Conservation (phyloP, 73 alveolate genomes). For the Paramecium sonneborni region DNA sequence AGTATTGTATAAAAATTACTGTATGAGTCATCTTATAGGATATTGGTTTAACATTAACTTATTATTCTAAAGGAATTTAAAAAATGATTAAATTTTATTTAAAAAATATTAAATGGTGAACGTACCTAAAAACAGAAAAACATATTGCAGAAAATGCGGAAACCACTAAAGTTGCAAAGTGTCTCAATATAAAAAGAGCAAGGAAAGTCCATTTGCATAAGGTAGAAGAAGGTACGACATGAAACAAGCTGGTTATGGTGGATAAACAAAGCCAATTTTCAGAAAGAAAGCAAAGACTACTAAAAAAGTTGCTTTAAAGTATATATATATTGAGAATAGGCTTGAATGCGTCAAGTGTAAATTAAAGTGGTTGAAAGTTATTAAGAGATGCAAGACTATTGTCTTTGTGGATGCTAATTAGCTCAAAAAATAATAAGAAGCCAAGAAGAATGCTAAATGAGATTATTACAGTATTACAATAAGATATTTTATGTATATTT, state of each 20-base stretch:
- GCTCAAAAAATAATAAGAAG: slow-evolving; percentile 36
- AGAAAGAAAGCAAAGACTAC: slow-evolving; percentile 98
- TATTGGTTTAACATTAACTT: not conserved
- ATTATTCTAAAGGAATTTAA: slow-evolving; percentile 16
- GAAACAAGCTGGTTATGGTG: slow-evolving; percentile 96
- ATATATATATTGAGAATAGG: slow-evolving; percentile 51
- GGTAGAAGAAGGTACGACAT: slow-evolving; percentile 96
- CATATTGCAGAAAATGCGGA: slow-evolving; percentile 82
- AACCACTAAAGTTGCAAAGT: slow-evolving; percentile 84
- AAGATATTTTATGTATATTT: not conserved
- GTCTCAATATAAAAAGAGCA: slow-evolving; percentile 87
- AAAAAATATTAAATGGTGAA: slow-evolving; percentile 70
- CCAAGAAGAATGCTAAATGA: slow-evolving; percentile 47
- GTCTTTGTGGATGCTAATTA: slow-evolving; percentile 82
- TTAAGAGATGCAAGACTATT: slow-evolving; percentile 96
- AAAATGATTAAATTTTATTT: slow-evolving; percentile 37
- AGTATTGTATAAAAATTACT: not conserved
- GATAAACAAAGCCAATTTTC: slow-evolving; percentile 97
- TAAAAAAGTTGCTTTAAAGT: slow-evolving; percentile 93
- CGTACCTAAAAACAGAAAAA: slow-evolving; percentile 84
- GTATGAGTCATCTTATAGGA: not conserved
- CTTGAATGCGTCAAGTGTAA: slow-evolving; percentile 93
- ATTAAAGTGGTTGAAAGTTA: slow-evolving; percentile 82
- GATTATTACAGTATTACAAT: not conserved
- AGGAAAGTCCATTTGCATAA: slow-evolving; percentile 82